Evolutionary conservation across 2,329 filamentous ascomycete species (phyloP), one percentile per base, ranked within the genome.

Genomic region (Metarhizium guizhouense): DNA sequence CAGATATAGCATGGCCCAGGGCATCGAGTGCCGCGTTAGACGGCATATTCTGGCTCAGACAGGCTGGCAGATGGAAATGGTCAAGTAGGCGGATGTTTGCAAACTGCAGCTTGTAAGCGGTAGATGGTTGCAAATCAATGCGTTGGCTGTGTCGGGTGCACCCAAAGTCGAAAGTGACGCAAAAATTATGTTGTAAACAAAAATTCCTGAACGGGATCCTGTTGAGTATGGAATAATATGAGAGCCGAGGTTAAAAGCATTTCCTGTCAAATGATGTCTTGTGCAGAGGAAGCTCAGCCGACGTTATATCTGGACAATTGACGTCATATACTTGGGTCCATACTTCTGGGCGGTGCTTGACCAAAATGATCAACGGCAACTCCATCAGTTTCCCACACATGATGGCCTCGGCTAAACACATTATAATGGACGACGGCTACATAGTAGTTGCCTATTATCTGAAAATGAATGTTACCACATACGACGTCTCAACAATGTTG

Each of bases 1-100:
- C 91, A 4, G 90, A 90, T 36, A 89, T 70, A 54, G 89, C 91
- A 74, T 95, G 90, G 48, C 89, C 87, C 8, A 95, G 75, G 38
- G 90, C 88, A 52, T 88, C 87, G 4, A 94, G 79, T 29, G 65
- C 68, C 48, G 66, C 64, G 40, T 62, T 63, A 34, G 65, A 76
- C 57, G 61, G 59, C 69, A 69, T 69, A 1, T 29, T 13, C 10
- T 48, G 45, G 45, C 25, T 6, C 38, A 16, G 16, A 20, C 16
- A 45, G 18, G 13, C 13, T 5, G 11, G 38, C 13, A n/a, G 38
- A 40, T 14, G 13, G 14, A 40, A 16, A 14, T 40, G 38, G 10
- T 16, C 5, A 16, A 16, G 38, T 34, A 34, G 32, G 32, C 32
- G 6, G 32, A 1, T 34, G 38, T 40, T 36, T 40, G 38, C 38